Base-by-base conservation (phyloP, 495 filamentous ascomycete genomes). In the Neurospora sublineolata region DNA sequence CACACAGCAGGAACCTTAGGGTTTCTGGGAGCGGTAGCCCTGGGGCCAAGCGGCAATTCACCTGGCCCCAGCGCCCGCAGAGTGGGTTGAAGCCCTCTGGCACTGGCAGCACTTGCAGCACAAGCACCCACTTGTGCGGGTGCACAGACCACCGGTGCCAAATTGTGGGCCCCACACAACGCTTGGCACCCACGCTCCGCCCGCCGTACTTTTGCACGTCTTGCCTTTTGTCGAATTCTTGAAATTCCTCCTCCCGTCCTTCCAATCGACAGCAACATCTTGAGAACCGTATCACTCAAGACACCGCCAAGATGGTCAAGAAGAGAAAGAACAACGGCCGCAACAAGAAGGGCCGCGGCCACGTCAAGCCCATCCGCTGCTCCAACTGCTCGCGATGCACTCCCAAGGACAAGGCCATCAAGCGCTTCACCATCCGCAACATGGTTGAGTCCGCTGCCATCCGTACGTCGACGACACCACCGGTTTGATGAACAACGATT, bases 351-450 rank as follows among this genome's bases (percentile, higher is more conserved):
- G 95, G 79, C 83, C 93, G 95, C 83, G 95, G 95, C 85, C 95
- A 99, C 87, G 94, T 97, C 83, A 97, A 97, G 90, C 95, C 95
- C 76, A 97, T 99, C 85, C 92, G 95, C 80, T 99, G 95, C 92
- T 97, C 93, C 87, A 99, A 99, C 92, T 99, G 95, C 91, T 96
- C 94, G 82, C 90, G 95, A 88, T 99, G 95, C 91, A 95, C 92
- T 46, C 95, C 95, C 81, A 99, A 99, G 90, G 95, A 99, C 82
- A 99, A 99, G 91, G 96, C 95, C 78, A 98, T 99, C 88, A 99
- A 99, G 94, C 89, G 95, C 85, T 99, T 99, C 89, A 99, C 95
- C 83, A 98, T 99, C 90, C 91, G 95, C 84, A 99, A 99, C 90
- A 99, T 99, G 96, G 95, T 99, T 76, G 95, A 99, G 87, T 97